These are phyloP conservation scores for Apiospora aurea DNA, from an alignment of 2,329 filamentous ascomycete genomes.

Conservation along the genomic window DNA sequence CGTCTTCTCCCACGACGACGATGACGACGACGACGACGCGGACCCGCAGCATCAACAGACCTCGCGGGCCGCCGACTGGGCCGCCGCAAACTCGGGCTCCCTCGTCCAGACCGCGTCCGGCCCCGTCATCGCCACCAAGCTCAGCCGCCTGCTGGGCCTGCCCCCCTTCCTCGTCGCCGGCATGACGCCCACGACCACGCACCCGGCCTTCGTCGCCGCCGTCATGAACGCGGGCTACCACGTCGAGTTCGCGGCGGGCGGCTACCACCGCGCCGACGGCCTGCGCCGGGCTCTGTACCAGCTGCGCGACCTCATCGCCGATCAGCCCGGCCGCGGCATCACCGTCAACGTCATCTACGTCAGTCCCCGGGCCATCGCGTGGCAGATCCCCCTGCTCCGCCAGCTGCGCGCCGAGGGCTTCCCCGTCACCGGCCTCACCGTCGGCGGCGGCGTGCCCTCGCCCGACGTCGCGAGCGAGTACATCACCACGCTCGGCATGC, in stretches of 20 bases:
- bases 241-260: slow-evolving; percentile 49
- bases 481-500: slow-evolving; percentile 51
- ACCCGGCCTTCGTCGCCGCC: slow-evolving; percentile 58
- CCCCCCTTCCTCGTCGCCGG: slow-evolving; percentile 56
- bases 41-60: slow-evolving; percentile 58
- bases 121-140: slow-evolving; percentile 39
- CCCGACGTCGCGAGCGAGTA: slow-evolving; percentile 55
- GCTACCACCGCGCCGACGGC: slow-evolving; percentile 53
- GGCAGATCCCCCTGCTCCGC: slow-evolving; percentile 59
- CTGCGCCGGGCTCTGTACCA: slow-evolving; percentile 54
- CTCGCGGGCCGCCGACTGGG: slow-evolving; percentile 33
- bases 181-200: slow-evolving; percentile 55
- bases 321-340: slow-evolving; percentile 57
- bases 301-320: slow-evolving; percentile 49
- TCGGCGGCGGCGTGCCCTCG: slow-evolving; percentile 56
- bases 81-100: slow-evolving; percentile 31
- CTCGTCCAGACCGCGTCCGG: slow-evolving; percentile 33
- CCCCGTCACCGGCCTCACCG: slow-evolving; percentile 54
- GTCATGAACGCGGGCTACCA: slow-evolving; percentile 58
- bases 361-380: slow-evolving; percentile 57
- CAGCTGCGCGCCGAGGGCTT: slow-evolving; percentile 53
- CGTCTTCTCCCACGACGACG: slow-evolving; percentile 56
- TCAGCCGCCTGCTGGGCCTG: slow-evolving; percentile 53
- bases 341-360: slow-evolving; percentile 62
- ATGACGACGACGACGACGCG: slow-evolving; percentile 50